Conservation (phyloP, 2,329 filamentous ascomycete species). For the Fusarium fracticaudum region DNA sequence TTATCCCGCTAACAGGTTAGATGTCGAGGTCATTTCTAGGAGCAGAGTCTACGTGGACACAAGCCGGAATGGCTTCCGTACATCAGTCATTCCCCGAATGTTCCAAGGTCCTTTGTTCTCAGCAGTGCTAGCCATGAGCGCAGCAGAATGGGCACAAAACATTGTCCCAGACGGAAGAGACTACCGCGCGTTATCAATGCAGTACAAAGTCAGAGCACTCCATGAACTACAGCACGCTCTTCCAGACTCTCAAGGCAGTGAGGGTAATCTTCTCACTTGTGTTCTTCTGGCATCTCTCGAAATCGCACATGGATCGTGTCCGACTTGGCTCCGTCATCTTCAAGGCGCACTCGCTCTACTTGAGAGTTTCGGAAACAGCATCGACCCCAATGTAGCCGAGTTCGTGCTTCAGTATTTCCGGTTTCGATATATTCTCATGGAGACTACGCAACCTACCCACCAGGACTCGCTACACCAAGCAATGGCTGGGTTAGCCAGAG, state of each 20-base stretch:
- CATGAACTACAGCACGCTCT: constrained; percentile 30
- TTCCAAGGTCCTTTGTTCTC: constrained; percentile 30
- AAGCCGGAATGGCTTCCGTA: constrained; percentile 31
- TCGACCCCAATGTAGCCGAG: constrained; percentile 29
- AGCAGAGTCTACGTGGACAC: constrained; percentile 40
- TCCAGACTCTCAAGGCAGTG: constrained; percentile 15
- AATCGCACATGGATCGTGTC: constrained; percentile 36
- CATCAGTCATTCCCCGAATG: constrained; percentile 37
- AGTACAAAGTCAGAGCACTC: constrained; percentile 36
- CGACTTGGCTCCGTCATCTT: constrained; percentile 36
- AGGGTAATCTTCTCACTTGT: constrained; percentile 37
- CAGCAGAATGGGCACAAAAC: constrained; percentile 38
- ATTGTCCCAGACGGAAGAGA: constrained; percentile 26
- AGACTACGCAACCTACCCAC: constrained; percentile 32
- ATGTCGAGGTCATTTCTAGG: constrained; percentile 35
- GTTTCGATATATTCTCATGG: constrained; percentile 38
- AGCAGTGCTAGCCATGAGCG: constrained; percentile 38
- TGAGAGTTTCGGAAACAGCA: constrained; percentile 21
- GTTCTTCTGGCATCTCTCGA: constrained; percentile 37
- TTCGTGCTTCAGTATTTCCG: constrained; percentile 39
- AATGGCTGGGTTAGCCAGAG: constrained; percentile 18
- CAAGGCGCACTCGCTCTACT: constrained; percentile 39
- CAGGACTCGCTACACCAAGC: constrained; percentile 14
- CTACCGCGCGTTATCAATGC: constrained; percentile 33
- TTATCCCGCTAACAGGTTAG: constrained; percentile 16